These are phyloP conservation scores for Botrytis elliptica DNA, from an alignment of 2,329 filamentous ascomycete genomes.

Conservation along the genomic window DNA sequence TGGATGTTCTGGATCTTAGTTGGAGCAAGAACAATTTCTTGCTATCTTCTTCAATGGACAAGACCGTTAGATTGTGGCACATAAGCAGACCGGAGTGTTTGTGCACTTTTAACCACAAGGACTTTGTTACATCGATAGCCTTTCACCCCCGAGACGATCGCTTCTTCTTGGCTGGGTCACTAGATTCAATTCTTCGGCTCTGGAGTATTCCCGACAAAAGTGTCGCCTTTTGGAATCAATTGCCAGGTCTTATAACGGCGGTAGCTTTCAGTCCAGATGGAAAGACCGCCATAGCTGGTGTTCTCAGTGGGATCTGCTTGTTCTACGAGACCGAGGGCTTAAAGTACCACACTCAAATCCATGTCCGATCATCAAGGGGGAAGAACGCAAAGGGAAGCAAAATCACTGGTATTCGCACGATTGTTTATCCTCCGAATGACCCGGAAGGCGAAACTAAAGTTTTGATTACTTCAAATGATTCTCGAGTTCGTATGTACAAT, in stretches of 20 bases:
- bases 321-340: slow-evolving; percentile 93
- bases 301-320: slow-evolving; percentile 78
- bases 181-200: slow-evolving; percentile 82
- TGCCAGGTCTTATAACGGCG: slow-evolving; percentile 87
- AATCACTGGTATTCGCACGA: slow-evolving; percentile 88
- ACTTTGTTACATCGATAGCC: slow-evolving; percentile 90
- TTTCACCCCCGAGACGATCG: slow-evolving; percentile 95
- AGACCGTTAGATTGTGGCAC: slow-evolving; percentile 94
- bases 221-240: slow-evolving; percentile 76
- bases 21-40: slow-evolving; percentile 99
- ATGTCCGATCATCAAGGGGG: slow-evolving; percentile 88
- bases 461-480: slow-evolving; percentile 92
- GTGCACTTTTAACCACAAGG: slow-evolving; percentile 90
- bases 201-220: slow-evolving; percentile 97
- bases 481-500: slow-evolving; percentile 85
- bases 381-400: slow-evolving; percentile 97
- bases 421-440: slow-evolving; percentile 55
- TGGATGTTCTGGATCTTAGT: slow-evolving; percentile 84
- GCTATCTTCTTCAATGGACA: slow-evolving; percentile 95
- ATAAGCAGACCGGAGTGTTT: slow-evolving; percentile 80
- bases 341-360: slow-evolving; percentile 79
- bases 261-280: slow-evolving; percentile 93
- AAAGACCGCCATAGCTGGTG: slow-evolving; percentile 83
- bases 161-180: slow-evolving; percentile 91
- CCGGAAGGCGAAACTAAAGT: slow-evolving; percentile 69